Base-by-base conservation (phyloP, 371 early-diverging fungal genomes). In the Lichtheimia hyalospora region DNA sequence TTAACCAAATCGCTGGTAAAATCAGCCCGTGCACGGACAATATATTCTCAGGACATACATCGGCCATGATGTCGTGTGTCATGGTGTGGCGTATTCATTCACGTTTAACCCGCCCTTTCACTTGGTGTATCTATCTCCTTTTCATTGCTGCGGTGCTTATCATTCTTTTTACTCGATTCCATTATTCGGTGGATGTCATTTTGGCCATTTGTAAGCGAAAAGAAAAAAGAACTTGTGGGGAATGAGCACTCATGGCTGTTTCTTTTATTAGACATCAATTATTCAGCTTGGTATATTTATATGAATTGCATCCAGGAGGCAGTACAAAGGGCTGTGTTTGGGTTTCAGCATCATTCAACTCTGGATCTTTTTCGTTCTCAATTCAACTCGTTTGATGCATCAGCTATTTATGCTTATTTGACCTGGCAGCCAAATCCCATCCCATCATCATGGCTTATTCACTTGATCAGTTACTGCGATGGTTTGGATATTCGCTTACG, bases 21-120 rank as follows among this genome's bases (percentile, higher is more conserved):
- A 66, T 75, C 16, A 72, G 81, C 51, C 80, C 85, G 18, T 91
- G 91, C 66, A 89, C 91, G 0, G 89, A 90, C 67, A 86, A 86
- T 51, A 84, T 91, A 49, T 91, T 85, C 64, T 89, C 90, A 3
- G 92, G 90, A 5, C 90, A 91, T 61, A 87, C 89, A 1, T 71
- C 81, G 8, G 71, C 87, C 44, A 79, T 89, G 76, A 72, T 72
- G 72, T 70, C 64, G 7, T 81, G 84, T 58, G 83, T 82, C 14
- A 73, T 90, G 62, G 62, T 84, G 14, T 89, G 88, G 81, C 76
- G 84, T 3, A 72, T 80, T n/a, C 86, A 91, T 52, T 82, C 85
- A 49, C 69, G 75, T 16, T 67, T 82, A 49, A 65, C 68, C 25
- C 69, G 81, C 59, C 51, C 60, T 2, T 77, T 84, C 56, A 67